Conservation (phyloP, 768 basidiomycete species). For the Podaxis sp. region DNA sequence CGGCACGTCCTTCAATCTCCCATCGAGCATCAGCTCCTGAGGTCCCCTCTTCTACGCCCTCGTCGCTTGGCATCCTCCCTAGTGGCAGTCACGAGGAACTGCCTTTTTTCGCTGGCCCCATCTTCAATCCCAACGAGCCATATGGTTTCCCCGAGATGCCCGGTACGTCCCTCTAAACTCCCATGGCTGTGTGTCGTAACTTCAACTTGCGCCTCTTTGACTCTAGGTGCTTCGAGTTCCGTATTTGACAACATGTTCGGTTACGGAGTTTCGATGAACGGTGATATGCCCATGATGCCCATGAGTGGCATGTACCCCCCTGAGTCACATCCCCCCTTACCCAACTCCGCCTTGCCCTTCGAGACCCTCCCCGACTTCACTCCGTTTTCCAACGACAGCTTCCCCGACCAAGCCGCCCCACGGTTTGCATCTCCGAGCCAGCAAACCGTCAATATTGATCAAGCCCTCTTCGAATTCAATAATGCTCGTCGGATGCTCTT, state of each 20-base stretch:
- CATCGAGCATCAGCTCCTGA: conserved; percentile 25
- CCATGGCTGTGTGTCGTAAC: background rate
- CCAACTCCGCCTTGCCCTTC: background rate
- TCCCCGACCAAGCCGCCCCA: background rate
- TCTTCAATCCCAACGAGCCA: conserved; percentile 27
- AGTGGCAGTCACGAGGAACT: conserved; percentile 23
- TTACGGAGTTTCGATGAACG: background rate
- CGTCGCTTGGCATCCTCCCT: conserved; percentile 14
- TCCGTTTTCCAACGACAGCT: conserved; percentile 3
- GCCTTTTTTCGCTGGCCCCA: conserved; percentile 24
- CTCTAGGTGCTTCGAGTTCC: conserved; percentile 37
- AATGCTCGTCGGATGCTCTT: conserved; percentile 68
- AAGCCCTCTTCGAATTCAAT: conserved; percentile 75
- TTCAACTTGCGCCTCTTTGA: conserved; percentile 20
- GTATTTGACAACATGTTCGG: conserved; percentile 27
- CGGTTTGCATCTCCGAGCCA: conserved; percentile 24
- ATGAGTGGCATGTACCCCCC: conserved; percentile 3
- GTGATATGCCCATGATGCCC: conserved; percentile 2
- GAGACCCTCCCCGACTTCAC: conserved; percentile 7
- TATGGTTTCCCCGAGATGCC: conserved; percentile 38
- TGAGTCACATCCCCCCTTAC: conserved; percentile 2
- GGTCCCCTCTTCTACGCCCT: conserved; percentile 21
- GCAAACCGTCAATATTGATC: conserved; percentile 49
- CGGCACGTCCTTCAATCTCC: conserved; percentile 23
- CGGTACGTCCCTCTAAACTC: conserved; percentile 33